Conservation (phyloP, 2,329 filamentous ascomycete species). For the Cladosporium sp. region DNA sequence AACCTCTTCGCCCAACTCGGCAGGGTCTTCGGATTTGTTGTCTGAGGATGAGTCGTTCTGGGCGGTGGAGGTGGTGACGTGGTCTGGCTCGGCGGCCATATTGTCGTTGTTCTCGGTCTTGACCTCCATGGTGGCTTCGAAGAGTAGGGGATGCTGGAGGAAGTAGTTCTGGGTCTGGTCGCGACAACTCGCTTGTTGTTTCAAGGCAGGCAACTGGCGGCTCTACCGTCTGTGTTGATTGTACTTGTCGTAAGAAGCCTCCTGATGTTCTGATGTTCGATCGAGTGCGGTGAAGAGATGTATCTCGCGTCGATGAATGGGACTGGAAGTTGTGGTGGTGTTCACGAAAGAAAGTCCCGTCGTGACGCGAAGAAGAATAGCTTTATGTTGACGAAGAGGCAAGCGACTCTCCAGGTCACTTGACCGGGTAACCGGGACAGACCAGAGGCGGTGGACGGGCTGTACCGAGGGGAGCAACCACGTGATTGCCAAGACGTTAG, state of each 20-base stretch:
- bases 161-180: not conserved
- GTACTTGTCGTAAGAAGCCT: not conserved
- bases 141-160: not conserved
- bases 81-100: not conserved
- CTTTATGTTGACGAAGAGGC: not conserved
- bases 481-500: not conserved
- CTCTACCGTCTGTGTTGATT: not conserved
- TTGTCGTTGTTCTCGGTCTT: not conserved
- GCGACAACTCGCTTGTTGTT: not conserved
- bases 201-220: not conserved
- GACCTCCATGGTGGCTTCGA: not conserved
- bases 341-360: not conserved
- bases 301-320: not conserved
- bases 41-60: not conserved
- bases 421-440: not conserved
- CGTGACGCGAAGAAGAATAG: not conserved
- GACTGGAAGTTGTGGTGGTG: not conserved
- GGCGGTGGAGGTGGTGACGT: not conserved
- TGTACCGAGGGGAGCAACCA: not conserved
- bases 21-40: not conserved
- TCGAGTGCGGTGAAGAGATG: not conserved
- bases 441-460: not conserved
- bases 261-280: not conserved
- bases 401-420: not conserved
- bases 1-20: not conserved